These are phyloP conservation scores for Colletotrichum trifolii DNA, from an alignment of 2,329 filamentous ascomycete species.

Conservation along the genomic window DNA sequence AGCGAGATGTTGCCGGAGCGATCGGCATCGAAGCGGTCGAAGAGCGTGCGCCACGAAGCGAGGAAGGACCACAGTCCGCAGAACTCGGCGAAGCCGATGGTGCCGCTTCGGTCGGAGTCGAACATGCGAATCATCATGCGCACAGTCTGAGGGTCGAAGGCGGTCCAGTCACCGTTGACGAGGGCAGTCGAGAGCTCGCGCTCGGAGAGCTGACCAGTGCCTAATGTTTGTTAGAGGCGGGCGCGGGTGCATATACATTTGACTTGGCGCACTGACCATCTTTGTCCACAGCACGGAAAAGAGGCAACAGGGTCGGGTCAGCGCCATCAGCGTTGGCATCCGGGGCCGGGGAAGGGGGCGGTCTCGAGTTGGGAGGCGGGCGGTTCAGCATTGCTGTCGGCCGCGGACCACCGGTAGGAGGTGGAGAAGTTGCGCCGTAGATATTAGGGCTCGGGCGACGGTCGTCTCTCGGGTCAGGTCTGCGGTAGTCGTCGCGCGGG, in stretches of 20 bases:
- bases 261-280: conserved; percentile 63
- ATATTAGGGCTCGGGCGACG: conserved; percentile 42
- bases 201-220: conserved; percentile 85
- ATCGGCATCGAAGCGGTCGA: conserved; percentile 94
- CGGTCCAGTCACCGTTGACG: conserved; percentile 95
- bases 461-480: conserved; percentile 38
- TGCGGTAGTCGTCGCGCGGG: conserved; percentile 46
- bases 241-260: not conserved
- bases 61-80: conserved; percentile 97
- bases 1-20: conserved; percentile 87
- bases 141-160: conserved; percentile 93
- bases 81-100: conserved; percentile 95
- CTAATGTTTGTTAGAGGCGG: conserved; percentile 49
- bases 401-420: conserved; percentile 57
- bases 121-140: conserved; percentile 99
- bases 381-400: conserved; percentile 57
- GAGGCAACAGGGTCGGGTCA: conserved; percentile 80
- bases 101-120: conserved; percentile 88
- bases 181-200: conserved; percentile 88
- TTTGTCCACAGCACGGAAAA: conserved; percentile 93
- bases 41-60: conserved; percentile 91
- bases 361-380: conserved; percentile 67
- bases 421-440: conserved; percentile 63
- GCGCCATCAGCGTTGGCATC: conserved; percentile 58
- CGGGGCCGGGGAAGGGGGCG: conserved; percentile 73